Evolutionary conservation across 2,329 filamentous ascomycete genomes (phyloP).

Genomic region (Colletotrichum incanum): DNA sequence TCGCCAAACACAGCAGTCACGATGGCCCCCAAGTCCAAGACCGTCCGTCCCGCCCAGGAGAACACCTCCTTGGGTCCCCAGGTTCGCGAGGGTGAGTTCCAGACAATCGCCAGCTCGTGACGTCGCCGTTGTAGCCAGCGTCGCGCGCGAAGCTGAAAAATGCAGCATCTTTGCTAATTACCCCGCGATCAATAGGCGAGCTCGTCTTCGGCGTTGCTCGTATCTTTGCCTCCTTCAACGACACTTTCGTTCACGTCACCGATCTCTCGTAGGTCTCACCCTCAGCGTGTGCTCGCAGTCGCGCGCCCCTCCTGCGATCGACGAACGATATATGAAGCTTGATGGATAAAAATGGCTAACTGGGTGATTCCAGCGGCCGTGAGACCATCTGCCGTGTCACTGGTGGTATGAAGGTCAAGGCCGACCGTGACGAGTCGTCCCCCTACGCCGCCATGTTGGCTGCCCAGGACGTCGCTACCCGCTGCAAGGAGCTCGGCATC

Average conservation of each 20-base stretch:
- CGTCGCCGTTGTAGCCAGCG: constrained; percentile 69
- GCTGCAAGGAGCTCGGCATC: constrained; percentile 81
- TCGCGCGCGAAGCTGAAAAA: constrained; percentile 78
- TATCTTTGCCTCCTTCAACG: constrained; percentile 97
- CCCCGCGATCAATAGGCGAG: constrained; percentile 75
- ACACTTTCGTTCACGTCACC: constrained; percentile 98
- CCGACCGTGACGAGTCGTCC: constrained; percentile 99
- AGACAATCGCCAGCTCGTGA: constrained; percentile 53
- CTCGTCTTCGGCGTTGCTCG: constrained; percentile 98
- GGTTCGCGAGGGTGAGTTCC: constrained; percentile 87
- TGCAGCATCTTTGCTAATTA: constrained; percentile 44
- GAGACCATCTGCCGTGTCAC: constrained; percentile 99
- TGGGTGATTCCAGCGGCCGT: constrained; percentile 89
- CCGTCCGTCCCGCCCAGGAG: constrained; percentile 90
- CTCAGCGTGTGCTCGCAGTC: constrained; percentile 8
- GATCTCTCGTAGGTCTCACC: constrained; percentile 85
- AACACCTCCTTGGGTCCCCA: constrained; percentile 99
- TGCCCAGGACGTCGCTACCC: constrained; percentile 95
- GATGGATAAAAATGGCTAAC: constrained; percentile 67
- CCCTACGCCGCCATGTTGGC: constrained; percentile 99
- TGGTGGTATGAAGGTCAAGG: constrained; percentile 99
- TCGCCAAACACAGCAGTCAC: constrained; percentile 61
- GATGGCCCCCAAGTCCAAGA: constrained; percentile 88
- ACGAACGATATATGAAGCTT: constrained; percentile 7
- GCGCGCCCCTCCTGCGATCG: neutral